Conservation (phyloP, 163 green algal genomes). For the Smithsoniella earleae region DNA sequence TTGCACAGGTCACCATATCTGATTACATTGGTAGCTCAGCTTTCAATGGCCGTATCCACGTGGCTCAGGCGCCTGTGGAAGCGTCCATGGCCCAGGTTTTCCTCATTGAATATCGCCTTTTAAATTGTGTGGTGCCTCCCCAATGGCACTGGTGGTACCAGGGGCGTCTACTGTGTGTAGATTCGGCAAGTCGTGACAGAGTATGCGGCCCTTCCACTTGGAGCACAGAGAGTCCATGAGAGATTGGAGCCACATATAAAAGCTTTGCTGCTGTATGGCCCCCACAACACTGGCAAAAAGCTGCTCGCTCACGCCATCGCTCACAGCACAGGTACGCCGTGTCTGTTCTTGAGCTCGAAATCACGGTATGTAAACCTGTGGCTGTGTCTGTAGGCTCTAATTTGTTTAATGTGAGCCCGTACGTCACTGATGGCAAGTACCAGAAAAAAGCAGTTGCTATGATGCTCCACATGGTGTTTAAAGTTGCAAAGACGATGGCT, state of each 20-base stretch:
- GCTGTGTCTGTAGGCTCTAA: slow-evolving; percentile 43
- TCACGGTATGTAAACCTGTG: neutral
- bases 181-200: slow-evolving; percentile 62
- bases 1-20: slow-evolving; percentile 36
- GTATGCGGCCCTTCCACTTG: slow-evolving; percentile 71
- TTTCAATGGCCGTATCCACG: slow-evolving; percentile 56
- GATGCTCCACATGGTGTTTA: slow-evolving; percentile 73
- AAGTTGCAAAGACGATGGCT: slow-evolving; percentile 59
- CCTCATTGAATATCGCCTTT: too few species aligned
- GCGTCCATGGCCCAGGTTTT: slow-evolving; percentile 58
- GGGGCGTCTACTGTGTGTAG: too few species aligned
- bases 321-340: slow-evolving; percentile 33
- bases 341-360: too few species aligned
- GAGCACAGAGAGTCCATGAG: slow-evolving; percentile 53
- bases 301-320: slow-evolving; percentile 54
- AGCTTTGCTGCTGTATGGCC: slow-evolving; percentile 67
- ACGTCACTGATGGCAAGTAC: slow-evolving; percentile 73
- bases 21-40: slow-evolving; percentile 63
- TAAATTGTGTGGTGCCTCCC: too few species aligned
- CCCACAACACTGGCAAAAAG: slow-evolving; percentile 63
- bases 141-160: too few species aligned
- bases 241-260: slow-evolving; percentile 50
- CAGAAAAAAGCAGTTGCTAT: slow-evolving; percentile 67
- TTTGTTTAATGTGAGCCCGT: slow-evolving; percentile 72
- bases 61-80: slow-evolving; percentile 47